Conservation (phyloP, 768 basidiomycete genomes). For the Mycena sanguinolenta region DNA sequence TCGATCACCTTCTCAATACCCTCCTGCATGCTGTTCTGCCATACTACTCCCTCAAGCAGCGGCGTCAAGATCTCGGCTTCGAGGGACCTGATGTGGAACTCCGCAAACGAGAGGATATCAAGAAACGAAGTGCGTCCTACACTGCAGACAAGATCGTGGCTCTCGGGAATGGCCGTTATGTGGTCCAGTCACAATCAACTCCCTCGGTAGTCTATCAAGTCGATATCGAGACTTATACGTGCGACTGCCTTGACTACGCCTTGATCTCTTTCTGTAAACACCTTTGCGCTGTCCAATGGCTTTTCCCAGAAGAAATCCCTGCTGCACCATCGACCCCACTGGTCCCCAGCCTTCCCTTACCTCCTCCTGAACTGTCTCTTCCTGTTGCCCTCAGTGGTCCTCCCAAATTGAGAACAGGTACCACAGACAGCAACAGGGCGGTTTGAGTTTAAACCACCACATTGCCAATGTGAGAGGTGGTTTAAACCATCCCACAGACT, state of each 20-base stretch:
- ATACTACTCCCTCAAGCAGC: slow-evolving; percentile 17
- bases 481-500: no score
- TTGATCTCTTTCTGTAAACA: slow-evolving; percentile 40
- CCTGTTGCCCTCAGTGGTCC: no score
- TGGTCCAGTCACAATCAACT: slow-evolving; percentile 19
- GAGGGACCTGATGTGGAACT: background rate
- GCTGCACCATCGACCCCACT: background rate
- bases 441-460: no score
- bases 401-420: no score
- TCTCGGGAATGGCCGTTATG: background rate
- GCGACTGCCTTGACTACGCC: slow-evolving; percentile 30
- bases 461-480: no score
- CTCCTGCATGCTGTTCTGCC: slow-evolving; percentile 36
- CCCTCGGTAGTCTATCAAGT: slow-evolving; percentile 10
- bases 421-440: no score
- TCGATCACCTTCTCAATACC: slow-evolving; percentile 41
- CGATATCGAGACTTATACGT: slow-evolving; percentile 34
- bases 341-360: background rate
- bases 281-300: slow-evolving; percentile 32
- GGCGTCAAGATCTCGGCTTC: no score
- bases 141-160: background rate
- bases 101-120: background rate
- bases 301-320: slow-evolving; percentile 15
- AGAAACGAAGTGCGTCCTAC: background rate
- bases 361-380: no score